Evolutionary conservation across 73 alveolate genomes (phyloP), one percentile per base, ranked within the genome.

Genomic region (Loxodes magnus): DNA sequence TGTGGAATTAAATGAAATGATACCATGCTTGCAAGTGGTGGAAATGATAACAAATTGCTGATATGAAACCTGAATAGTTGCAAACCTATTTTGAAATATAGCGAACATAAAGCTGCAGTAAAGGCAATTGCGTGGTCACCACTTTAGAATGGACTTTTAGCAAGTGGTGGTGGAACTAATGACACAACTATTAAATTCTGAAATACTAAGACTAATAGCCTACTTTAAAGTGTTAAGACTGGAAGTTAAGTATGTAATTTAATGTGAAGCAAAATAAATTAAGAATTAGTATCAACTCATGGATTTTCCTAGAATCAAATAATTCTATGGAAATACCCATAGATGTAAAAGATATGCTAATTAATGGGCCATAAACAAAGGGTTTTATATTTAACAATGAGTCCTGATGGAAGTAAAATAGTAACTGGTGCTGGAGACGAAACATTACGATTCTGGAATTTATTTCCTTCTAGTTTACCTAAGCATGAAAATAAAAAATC

Each of bases 391-490:
- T 59, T 91, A 9, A 66, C 92, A 7, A 74, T 87, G 60, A 67
- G 92, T 24, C 98, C 98, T 5, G 93, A 91, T 58, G 93, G 95
- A 6, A 79, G 83, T 57, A 87, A 68, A 39, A 83, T 91, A 35
- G 96, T 87, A 17, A 91, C 97, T 16, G 98, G 96, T 39, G 97
- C 98, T 6, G 97, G 96, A 2, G 98, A 91, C 62, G 97, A 91
- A 54, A 87, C 98, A 24, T 52, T 91, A 35, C 57, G 95, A 50
- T 91, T 91, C 64, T 91, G 98, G 98, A 87, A 81, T 56, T 87
- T 88, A n/a, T 91, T 87, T 70, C 98, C 98, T n/a, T n/a, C n/a
- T n/a, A n/a, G n/a, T n/a, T n/a, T n/a, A n/a, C n/a, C n/a, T n/a
- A n/a, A n/a, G n/a, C n/a, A n/a, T n/a, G n/a, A n/a, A n/a, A n/a